Conservation (phyloP, 2,329 filamentous ascomycete genomes). For the Parastagonospora nodorum region DNA sequence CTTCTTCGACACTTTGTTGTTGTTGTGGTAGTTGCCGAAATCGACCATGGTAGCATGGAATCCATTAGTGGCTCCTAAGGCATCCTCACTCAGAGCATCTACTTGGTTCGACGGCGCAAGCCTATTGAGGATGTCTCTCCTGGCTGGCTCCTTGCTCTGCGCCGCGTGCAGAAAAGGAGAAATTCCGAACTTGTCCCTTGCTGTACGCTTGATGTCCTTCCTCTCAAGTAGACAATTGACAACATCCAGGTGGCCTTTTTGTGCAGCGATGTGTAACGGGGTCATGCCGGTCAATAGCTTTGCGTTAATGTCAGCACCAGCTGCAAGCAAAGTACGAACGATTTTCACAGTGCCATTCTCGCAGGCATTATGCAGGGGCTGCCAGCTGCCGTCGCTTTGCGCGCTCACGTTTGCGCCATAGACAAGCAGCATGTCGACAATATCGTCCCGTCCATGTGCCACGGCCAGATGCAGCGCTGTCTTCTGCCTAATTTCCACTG, state of each 20-base stretch:
- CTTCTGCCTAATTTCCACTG: constrained; percentile 42
- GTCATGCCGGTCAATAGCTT: constrained; percentile 43
- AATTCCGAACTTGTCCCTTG: constrained; percentile 51
- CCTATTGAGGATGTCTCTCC: constrained; percentile 49
- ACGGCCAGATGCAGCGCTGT: constrained; percentile 44
- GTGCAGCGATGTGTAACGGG: constrained; percentile 45
- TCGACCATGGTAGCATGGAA: constrained; percentile 49
- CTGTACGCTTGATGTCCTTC: constrained; percentile 42
- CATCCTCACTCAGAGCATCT: constrained; percentile 43
- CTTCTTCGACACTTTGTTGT: constrained; percentile 38
- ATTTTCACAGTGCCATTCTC: constrained; percentile 39
- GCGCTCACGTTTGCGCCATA: constrained; percentile 40
- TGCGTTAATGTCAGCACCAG: constrained; percentile 42
- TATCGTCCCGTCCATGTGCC: constrained; percentile 42
- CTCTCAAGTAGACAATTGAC: constrained; percentile 44
- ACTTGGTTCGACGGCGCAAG: constrained; percentile 49
- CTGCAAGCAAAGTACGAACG: constrained; percentile 33
- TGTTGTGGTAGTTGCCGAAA: constrained; percentile 45
- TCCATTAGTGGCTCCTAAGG: constrained; percentile 41
- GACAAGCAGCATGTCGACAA: constrained; percentile 39
- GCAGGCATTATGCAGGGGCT: constrained; percentile 43
- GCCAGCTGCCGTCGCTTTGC: constrained; percentile 42
- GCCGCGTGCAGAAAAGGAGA: constrained; percentile 52
- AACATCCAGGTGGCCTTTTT: constrained; percentile 42
- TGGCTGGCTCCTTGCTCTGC: constrained; percentile 36